Percentiles rank a stretch among this genome's conserved stretches.
Conservation (phyloP, 345 rosid genomes). For the Mercurialis annua region DNA sequence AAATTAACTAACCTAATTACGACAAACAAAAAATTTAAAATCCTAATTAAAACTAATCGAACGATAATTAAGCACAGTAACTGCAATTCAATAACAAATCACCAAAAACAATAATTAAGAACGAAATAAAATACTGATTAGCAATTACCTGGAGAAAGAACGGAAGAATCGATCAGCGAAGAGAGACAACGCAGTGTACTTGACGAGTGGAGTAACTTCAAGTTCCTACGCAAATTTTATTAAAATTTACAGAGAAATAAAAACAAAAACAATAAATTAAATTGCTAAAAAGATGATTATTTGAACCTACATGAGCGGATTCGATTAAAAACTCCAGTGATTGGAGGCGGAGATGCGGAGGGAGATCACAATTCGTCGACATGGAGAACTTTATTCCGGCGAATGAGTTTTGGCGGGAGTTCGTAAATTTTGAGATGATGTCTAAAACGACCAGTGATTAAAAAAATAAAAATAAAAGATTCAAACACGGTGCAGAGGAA, state of each 20-base stretch:
- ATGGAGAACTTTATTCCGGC: not conserved
- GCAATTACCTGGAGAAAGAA: slow-evolving; percentile 41
- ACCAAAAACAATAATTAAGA: too few species aligned
- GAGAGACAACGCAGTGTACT: slow-evolving; percentile 66
- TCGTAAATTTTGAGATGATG: not conserved
- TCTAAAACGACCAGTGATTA: too few species aligned
- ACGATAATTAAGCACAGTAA: not conserved
- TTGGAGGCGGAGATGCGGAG: slow-evolving; percentile 15
- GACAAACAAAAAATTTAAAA: not conserved
- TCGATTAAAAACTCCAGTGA: slow-evolving; percentile 40
- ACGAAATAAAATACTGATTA: too few species aligned
- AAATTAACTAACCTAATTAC: too few species aligned
- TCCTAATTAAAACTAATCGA: not conserved
- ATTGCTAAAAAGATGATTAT: not conserved
- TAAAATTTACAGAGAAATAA: not conserved
- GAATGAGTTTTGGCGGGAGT: not conserved
- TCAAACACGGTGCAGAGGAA: too few species aligned
- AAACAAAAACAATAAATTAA: not conserved
- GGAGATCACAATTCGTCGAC: not conserved
- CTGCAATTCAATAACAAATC: not conserved
- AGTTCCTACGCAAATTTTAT: slow-evolving; percentile 41
- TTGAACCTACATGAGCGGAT: slow-evolving; percentile 43
- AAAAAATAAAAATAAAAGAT: too few species aligned
- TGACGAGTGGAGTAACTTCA: slow-evolving; percentile 53
- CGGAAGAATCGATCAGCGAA: slow-evolving; percentile 61